Percentiles rank a stretch among this genome's conserved stretches.
These are phyloP conservation scores for Otatea glauca DNA, from an alignment of 176 grass and related monocot genomes.

Conservation along the genomic window DNA sequence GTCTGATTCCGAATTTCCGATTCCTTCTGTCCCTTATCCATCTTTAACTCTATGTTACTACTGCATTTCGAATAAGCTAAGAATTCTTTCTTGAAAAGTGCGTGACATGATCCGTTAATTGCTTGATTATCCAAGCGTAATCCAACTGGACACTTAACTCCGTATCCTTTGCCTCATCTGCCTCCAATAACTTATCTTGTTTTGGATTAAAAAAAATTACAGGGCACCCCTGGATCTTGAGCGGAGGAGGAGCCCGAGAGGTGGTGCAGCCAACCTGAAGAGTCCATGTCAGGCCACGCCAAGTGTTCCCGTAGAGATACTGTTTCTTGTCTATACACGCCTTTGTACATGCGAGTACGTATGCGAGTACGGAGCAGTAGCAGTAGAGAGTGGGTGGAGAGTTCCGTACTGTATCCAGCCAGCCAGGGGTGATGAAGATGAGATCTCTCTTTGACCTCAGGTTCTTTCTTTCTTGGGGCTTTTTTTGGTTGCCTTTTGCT, in stretches of 20 bases:
- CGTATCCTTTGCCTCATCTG: background rate
- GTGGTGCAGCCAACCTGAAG: conserved; percentile 41
- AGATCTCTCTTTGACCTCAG: background rate
- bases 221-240: conserved; percentile 82
- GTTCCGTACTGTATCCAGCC: background rate
- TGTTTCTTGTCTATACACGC: background rate
- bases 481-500: conserved; percentile 31
- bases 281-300: background rate
- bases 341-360: conserved; percentile 35
- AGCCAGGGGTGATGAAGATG: background rate
- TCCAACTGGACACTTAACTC: background rate
- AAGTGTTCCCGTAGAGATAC: background rate
- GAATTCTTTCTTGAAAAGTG: background rate
- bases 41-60: background rate
- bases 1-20: background rate
- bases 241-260: conserved; percentile 45
- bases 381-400: background rate
- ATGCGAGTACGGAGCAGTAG: background rate
- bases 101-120: background rate
- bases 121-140: background rate
- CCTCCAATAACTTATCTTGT: background rate
- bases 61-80: conserved; percentile 15
- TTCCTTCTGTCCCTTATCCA: background rate
- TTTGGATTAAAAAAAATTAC: background rate
- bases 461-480: background rate